phyloP scores from a whole-genome alignment of 2,329 filamentous ascomycete species.

The Zasmidium cellare region DNA sequence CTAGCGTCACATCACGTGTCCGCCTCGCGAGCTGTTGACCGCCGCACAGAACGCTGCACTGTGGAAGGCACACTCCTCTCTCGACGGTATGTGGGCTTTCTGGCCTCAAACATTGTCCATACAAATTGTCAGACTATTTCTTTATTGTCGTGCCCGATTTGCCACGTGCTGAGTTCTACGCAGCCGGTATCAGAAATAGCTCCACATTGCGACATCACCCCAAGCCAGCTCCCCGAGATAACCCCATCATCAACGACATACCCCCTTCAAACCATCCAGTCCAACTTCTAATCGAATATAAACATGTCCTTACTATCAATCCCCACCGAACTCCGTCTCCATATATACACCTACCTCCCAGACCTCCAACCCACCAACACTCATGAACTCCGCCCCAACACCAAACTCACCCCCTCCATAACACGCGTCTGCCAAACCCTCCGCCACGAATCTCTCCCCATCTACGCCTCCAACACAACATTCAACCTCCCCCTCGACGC shows the following conservation, averaged over 20 bases:
- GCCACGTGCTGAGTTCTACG: background rate
- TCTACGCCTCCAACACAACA: constrained; percentile 21
- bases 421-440: constrained; percentile 20
- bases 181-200: background rate
- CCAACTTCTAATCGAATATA: background rate
- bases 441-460: constrained; percentile 24
- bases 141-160: background rate
- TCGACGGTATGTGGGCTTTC: background rate
- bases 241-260: background rate
- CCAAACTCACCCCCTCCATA: constrained; percentile 24
- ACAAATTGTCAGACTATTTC: background rate
- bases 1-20: background rate
- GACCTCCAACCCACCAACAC: constrained; percentile 13
- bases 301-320: constrained; percentile 19
- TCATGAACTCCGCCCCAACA: constrained; percentile 17
- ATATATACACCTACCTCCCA: constrained; percentile 24
- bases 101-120: background rate
- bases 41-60: background rate
- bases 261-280: background rate
- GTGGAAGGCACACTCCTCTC: background rate
- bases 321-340: constrained; percentile 20
- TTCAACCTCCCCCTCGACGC: constrained; percentile 27
- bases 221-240: background rate
- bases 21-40: background rate
- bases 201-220: background rate